phyloP scores from a whole-genome alignment of 2,329 filamentous ascomycete species.

The Penicillium sclerotiorum region DNA sequence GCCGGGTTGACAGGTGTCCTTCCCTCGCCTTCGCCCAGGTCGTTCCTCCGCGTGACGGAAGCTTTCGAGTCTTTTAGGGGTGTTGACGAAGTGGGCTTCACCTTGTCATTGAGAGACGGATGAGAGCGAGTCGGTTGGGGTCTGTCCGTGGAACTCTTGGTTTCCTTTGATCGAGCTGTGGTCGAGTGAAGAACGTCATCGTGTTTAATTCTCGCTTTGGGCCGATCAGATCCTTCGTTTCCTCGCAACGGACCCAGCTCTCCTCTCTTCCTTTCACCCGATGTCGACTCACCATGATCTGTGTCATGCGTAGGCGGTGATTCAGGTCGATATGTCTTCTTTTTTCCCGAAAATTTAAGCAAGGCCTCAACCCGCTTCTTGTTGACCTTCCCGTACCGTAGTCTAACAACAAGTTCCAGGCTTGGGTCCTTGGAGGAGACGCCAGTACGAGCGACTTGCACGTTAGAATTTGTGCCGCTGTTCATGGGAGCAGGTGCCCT shows the following conservation, averaged over 20 bases:
- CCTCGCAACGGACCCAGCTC: conserved; percentile 10
- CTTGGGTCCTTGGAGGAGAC: conserved; percentile 10
- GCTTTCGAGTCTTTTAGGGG: conserved; percentile 47
- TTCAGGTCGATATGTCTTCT: conserved; percentile 30
- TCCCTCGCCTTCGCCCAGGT: conserved; percentile 43
- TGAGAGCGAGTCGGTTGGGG: conserved; percentile 39
- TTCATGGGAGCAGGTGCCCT: conserved; percentile 9
- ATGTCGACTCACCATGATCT: conserved; percentile 22
- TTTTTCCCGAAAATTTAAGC: conserved; percentile 47
- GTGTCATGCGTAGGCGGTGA: conserved; percentile 27
- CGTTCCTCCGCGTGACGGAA: conserved; percentile 41
- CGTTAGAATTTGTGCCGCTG: conserved; percentile 10
- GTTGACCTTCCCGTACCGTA: conserved; percentile 56
- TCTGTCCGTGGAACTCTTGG: conserved; percentile 37
- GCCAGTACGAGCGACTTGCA: conserved; percentile 8
- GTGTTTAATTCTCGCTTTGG: conserved; percentile 20
- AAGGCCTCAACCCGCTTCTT: conserved; percentile 51
- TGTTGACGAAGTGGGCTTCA: conserved; percentile 38
- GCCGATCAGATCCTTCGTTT: conserved; percentile 14
- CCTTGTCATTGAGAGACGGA: conserved; percentile 27
- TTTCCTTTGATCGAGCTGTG: conserved; percentile 40
- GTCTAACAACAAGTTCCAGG: conserved; percentile 48
- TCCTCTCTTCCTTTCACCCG: conserved; percentile 21
- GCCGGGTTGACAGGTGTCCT: conserved; percentile 39
- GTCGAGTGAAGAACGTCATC: conserved; percentile 31